A percentile compares a stretch with the other conserved stretches of the same genome.
Conservation (phyloP, 768 basidiomycete genomes). For the Amylocystis lapponica region DNA sequence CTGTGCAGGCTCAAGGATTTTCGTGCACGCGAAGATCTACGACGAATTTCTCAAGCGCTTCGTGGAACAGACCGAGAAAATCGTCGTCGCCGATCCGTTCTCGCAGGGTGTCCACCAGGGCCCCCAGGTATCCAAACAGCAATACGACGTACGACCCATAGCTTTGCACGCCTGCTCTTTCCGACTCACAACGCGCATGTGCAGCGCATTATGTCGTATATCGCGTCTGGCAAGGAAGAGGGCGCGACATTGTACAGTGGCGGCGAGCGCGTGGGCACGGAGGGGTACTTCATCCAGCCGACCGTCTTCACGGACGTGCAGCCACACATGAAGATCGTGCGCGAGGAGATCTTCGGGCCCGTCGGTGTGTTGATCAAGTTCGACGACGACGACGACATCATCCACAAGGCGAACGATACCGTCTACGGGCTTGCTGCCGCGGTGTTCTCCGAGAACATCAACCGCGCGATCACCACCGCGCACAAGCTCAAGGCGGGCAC, state of each 20-base stretch:
- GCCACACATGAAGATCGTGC: conserved; percentile 51
- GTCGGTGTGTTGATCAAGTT: conserved; percentile 66
- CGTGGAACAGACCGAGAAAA: conserved; percentile 42
- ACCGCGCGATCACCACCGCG: conserved; percentile 65
- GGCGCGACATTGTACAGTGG: conserved; percentile 58
- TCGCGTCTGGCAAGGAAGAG: conserved; percentile 50
- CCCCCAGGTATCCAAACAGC: conserved; percentile 71
- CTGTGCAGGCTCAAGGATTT: conserved; percentile 77
- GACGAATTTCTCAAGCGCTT: conserved; percentile 66
- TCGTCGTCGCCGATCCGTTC: conserved; percentile 76
- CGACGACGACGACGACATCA: conserved; percentile 53
- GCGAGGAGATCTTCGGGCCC: conserved; percentile 65
- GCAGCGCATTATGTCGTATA: conserved; percentile 57
- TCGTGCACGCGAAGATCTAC: conserved; percentile 74
- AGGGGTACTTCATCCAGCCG: conserved; percentile 60
- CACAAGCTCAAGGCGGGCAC: conserved; percentile 79
- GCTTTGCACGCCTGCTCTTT: conserved; percentile 12
- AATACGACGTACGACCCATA: conserved; percentile 54
- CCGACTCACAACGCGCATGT: not conserved
- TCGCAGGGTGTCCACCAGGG: conserved; percentile 55
- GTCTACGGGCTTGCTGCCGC: conserved; percentile 83
- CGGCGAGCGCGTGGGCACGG: conserved; percentile 43
- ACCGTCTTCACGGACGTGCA: conserved; percentile 58
- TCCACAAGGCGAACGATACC: conserved; percentile 79
- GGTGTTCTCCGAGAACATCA: conserved; percentile 79